Percentiles rank a stretch among this genome's conserved stretches.
Conservation (phyloP, 1,139 yeast species). For the Scheffersomyces lignicola region DNA sequence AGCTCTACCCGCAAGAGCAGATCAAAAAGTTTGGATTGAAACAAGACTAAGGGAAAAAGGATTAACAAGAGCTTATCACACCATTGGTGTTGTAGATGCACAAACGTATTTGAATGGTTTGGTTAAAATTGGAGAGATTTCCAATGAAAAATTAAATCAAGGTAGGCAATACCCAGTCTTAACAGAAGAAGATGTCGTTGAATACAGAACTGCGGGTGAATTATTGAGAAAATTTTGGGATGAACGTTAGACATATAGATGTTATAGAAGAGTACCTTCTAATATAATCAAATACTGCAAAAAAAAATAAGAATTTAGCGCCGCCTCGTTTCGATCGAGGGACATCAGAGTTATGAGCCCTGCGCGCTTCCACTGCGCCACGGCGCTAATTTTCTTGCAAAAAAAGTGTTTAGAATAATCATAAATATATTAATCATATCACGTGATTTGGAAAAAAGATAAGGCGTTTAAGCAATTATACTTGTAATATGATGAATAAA, state of each 20-base stretch:
- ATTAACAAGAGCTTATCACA: conserved; percentile 40
- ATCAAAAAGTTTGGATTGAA: conserved; percentile 33
- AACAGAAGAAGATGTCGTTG: conserved; percentile 24
- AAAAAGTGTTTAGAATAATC: neutral
- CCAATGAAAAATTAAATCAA: conserved; percentile 14
- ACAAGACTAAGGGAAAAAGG: conserved; percentile 26
- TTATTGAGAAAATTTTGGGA: conserved; percentile 17
- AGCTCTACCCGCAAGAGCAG: conserved; percentile 25
- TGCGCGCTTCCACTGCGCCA: conserved; percentile 99
- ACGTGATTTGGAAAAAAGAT: no score
- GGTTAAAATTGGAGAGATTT: conserved; percentile 27
- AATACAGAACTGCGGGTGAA: conserved; percentile 21
- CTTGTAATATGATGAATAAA: no score
- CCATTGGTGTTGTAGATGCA: conserved; percentile 31
- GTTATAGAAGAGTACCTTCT: conserved; percentile 1
- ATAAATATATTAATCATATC: no score
- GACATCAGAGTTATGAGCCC: conserved; percentile 99
- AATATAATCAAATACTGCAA: neutral
- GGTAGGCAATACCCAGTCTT: conserved; percentile 39
- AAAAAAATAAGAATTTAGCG: conserved; percentile 53
- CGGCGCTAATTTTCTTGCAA: conserved; percentile 47
- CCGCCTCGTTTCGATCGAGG: conserved; percentile 97
- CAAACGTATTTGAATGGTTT: conserved; percentile 23
- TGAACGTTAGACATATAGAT: conserved; percentile 8
- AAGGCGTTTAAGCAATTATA: no score